Base-by-base conservation (phyloP, 2,329 filamentous ascomycete genomes). In the Penicillium sp. region DNA sequence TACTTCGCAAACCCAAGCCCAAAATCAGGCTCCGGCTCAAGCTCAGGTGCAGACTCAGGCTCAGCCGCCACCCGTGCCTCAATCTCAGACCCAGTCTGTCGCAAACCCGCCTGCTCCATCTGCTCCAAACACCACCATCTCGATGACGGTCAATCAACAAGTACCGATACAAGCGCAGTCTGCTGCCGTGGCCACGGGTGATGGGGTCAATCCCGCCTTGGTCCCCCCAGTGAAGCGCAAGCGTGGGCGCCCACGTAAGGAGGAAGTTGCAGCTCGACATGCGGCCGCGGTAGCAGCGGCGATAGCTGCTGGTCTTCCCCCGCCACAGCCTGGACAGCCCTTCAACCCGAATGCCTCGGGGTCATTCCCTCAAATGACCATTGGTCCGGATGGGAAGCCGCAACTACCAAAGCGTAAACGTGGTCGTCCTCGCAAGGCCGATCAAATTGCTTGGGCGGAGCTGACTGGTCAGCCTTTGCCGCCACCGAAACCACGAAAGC, bases 341-440 rank as follows among this genome's bases (percentile, higher is more conserved):
- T 59, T 60, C 39, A 51, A 47, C 11, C 43, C 50, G 26, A 59
- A 56, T 27, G 50, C 39, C 9, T 46, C 50, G 29, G 39, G 47
- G 4, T 41, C 51, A 5, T 41, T 38, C 6, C 38, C 50, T 9
- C 28, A 53, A 45, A 51, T 50, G 24, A 53, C 57, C 2, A 46
- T 61, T 1, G 58, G 55, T 4, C 52, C 58, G 3, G 57, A 61
- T 37, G 58, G 58, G 12, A 60, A 54, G 5, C 57, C 57, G n/a
- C 43, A 54, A 7, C 54, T 52, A 4, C n/a, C 58, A 24, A 60
- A 60, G 45, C 52, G 57, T 27, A 64, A 64, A 39, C 60, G 64
- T 44, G 64, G 64, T 40, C 64, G 64, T 27, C 64, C 64, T 9
- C 62, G 64, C 32, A 66, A 66, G 42, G 51, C 58, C 13, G 53